Evolutionary conservation across 2,329 filamentous ascomycete genomes (phyloP).

Genomic region (Dactylellina leptospora): DNA sequence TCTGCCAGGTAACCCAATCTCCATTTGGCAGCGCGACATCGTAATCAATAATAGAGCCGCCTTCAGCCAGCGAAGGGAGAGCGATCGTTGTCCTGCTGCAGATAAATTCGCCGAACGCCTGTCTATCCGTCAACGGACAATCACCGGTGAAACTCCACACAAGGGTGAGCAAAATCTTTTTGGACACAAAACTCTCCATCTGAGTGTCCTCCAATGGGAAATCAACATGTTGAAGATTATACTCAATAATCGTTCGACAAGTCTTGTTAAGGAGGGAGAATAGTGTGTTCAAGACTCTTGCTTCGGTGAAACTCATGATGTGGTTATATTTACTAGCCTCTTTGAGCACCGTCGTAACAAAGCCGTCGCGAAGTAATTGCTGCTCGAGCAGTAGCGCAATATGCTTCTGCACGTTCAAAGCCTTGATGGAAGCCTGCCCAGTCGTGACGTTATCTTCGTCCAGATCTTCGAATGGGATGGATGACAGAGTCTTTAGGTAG

Average conservation of each 20-base stretch:
- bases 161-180: slow-evolving; percentile 89
- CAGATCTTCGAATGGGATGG: slow-evolving; percentile 88
- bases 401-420: slow-evolving; percentile 78
- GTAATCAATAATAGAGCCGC: slow-evolving; percentile 92
- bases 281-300: slow-evolving; percentile 87
- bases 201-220: slow-evolving; percentile 92
- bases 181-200: slow-evolving; percentile 85
- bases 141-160: slow-evolving; percentile 98
- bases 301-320: slow-evolving; percentile 97
- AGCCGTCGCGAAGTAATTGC: slow-evolving; percentile 79
- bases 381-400: slow-evolving; percentile 81
- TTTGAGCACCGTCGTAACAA: slow-evolving; percentile 79
- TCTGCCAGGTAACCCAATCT: slow-evolving; percentile 93
- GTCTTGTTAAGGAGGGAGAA: slow-evolving; percentile 96
- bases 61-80: slow-evolving; percentile 75
- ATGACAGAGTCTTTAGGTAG: slow-evolving; percentile 84
- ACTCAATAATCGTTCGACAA: slow-evolving; percentile 90
- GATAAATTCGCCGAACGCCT: slow-evolving; percentile 85
- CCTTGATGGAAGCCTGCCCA: slow-evolving; percentile 78
- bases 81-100: slow-evolving; percentile 85
- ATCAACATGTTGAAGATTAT: slow-evolving; percentile 92
- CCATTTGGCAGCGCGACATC: slow-evolving; percentile 86
- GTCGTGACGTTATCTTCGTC: slow-evolving; percentile 84
- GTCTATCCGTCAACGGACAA: slow-evolving; percentile 86
- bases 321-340: slow-evolving; percentile 83